These are phyloP conservation scores for Phytophthora kernoviae DNA, from an alignment of 352 stramenopile genomes.

Conservation along the genomic window DNA sequence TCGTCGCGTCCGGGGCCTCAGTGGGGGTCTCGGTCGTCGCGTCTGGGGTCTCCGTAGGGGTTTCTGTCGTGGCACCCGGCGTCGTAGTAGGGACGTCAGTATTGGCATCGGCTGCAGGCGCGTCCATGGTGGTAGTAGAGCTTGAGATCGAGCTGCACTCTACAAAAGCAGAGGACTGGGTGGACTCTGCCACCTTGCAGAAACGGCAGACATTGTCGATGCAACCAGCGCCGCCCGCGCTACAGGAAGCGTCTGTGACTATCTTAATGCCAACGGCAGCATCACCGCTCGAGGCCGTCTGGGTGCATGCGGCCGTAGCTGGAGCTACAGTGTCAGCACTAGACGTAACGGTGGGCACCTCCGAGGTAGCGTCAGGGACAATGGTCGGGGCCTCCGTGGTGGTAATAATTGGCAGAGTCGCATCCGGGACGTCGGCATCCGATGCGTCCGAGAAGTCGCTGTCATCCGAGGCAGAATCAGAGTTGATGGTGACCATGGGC, in stretches of 20 bases:
- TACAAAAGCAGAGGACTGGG: slow-evolving; percentile 30
- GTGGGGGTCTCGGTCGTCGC: slow-evolving; percentile 9
- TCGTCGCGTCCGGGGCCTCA: neutral
- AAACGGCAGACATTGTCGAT: slow-evolving; percentile 50
- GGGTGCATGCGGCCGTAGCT: slow-evolving; percentile 4
- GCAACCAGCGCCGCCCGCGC: slow-evolving; percentile 38
- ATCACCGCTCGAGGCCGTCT: slow-evolving; percentile 27
- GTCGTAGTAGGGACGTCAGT: slow-evolving; percentile 4
- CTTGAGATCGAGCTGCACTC: slow-evolving; percentile 20
- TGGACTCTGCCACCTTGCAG: slow-evolving; percentile 34
- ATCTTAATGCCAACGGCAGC: slow-evolving; percentile 40
- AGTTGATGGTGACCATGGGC: slow-evolving; percentile 4
- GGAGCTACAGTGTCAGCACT: slow-evolving; percentile 8
- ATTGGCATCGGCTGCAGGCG: neutral
- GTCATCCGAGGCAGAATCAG: slow-evolving; percentile 1
- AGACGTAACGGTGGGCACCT: neutral
- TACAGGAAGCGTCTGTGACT: slow-evolving; percentile 39
- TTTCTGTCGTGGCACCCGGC: slow-evolving; percentile 2
- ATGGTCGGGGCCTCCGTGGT: neutral
- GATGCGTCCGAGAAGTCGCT: slow-evolving; percentile 10
- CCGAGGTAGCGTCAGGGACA: slow-evolving; percentile 3
- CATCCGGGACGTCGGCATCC: neutral
- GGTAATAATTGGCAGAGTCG: slow-evolving; percentile 2
- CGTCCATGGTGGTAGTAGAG: slow-evolving; percentile 1
- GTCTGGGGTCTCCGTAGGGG: slow-evolving; percentile 5